phyloP scores from a whole-genome alignment of 2,329 filamentous ascomycete genomes.

The Xylariomycetidae sp. region DNA sequence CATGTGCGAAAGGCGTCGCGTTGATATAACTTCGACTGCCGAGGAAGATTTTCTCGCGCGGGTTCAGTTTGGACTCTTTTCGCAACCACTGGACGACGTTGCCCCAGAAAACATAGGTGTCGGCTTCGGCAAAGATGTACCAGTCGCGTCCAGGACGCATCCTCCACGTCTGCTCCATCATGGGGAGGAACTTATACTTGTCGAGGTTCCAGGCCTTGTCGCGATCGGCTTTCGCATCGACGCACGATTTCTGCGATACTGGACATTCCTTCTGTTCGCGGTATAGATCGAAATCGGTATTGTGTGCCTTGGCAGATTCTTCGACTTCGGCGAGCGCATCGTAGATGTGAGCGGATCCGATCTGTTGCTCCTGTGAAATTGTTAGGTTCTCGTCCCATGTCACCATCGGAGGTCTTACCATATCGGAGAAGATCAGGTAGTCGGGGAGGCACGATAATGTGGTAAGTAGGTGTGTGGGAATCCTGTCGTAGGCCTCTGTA shows the following conservation, averaged over 20 bases:
- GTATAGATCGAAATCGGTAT: conserved; percentile 41
- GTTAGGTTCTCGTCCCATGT: no score
- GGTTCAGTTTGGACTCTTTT: conserved; percentile 34
- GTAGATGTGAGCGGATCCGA: conserved; percentile 39
- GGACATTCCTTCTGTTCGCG: conserved; percentile 41
- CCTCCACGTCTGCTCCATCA: conserved; percentile 51
- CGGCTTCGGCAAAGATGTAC: conserved; percentile 57
- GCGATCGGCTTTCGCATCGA: conserved; percentile 26
- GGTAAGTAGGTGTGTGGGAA: conserved; percentile 53
- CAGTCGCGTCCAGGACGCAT: conserved; percentile 50
- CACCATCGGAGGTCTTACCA: conserved; percentile 25
- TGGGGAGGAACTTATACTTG: conserved; percentile 59
- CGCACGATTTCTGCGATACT: conserved; percentile 41
- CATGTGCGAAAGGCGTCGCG: conserved; percentile 48
- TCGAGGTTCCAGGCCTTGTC: conserved; percentile 48
- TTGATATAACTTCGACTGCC: conserved; percentile 46
- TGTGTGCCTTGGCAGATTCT: conserved; percentile 32
- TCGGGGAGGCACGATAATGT: conserved; percentile 50
- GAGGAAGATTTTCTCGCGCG: conserved; percentile 41
- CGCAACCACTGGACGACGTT: conserved; percentile 48
- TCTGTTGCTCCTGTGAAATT: conserved; percentile 38
- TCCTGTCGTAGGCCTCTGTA: conserved; percentile 48
- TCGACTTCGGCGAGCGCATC: conserved; percentile 33
- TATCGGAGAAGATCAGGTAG: conserved; percentile 53
- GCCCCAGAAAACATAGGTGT: conserved; percentile 53